A percentile compares a stretch with the other conserved stretches of the same genome.
These are phyloP conservation scores for Apophysomyces ossiformis DNA, from an alignment of 371 early-diverging fungal genomes.

Conservation along the genomic window DNA sequence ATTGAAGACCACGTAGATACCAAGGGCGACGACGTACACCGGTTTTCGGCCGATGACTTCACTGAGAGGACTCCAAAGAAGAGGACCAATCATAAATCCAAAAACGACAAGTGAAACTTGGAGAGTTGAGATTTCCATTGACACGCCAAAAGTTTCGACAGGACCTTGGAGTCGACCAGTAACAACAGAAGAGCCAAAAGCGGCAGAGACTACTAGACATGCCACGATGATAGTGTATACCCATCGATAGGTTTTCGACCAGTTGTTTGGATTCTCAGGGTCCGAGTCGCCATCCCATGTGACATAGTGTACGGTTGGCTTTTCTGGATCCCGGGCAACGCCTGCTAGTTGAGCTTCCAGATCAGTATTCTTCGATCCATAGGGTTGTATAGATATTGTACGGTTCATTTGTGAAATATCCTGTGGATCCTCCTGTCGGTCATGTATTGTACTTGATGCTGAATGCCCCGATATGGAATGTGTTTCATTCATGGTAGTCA, in stretches of 20 bases:
- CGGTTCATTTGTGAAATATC: neutral
- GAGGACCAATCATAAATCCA: conserved; percentile 51
- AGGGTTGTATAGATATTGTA: conserved; percentile 2
- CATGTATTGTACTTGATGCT: conserved; percentile 7
- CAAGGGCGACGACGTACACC: conserved; percentile 38
- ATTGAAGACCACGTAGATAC: conserved; percentile 41
- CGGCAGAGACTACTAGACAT: conserved; percentile 39
- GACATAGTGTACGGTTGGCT: conserved; percentile 31
- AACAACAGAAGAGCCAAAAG: conserved; percentile 47
- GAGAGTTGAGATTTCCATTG: conserved; percentile 39
- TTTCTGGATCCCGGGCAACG: conserved; percentile 13
- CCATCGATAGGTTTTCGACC: conserved; percentile 38
- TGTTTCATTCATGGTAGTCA: neutral
- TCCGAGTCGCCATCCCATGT: conserved; percentile 41
- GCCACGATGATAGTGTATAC: conserved; percentile 40
- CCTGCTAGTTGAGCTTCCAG: conserved; percentile 10
- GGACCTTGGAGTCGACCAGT: conserved; percentile 39
- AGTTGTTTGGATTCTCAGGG: conserved; percentile 50
- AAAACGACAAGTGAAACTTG: conserved; percentile 54
- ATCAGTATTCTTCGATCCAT: conserved; percentile 15
- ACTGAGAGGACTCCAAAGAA: conserved; percentile 50
- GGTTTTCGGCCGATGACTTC: conserved; percentile 49
- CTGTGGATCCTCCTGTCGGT: neutral
- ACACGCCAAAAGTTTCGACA: conserved; percentile 33
- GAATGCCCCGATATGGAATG: neutral